Percentiles rank a stretch among this genome's conserved stretches.
Evolutionary conservation across 2,329 filamentous ascomycete species (phyloP).

Genomic region (Ploettnerulaceae sp.): DNA sequence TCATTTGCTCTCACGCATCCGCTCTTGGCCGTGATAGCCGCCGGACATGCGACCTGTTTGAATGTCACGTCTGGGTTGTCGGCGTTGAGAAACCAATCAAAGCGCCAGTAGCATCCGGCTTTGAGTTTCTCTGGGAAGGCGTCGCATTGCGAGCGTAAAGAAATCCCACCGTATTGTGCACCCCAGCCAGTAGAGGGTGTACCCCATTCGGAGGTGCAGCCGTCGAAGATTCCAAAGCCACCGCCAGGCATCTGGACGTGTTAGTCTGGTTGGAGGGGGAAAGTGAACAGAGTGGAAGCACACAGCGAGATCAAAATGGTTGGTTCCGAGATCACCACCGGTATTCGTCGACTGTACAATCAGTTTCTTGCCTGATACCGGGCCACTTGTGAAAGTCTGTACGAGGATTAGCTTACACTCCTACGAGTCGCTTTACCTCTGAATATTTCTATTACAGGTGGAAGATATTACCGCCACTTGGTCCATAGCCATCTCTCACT

Average conservation of each 20-base stretch:
- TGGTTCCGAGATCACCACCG: conserved; percentile 49
- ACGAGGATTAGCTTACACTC: no score
- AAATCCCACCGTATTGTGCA: conserved; percentile 45
- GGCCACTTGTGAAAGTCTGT: conserved; percentile 44
- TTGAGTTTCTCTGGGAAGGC: conserved; percentile 41
- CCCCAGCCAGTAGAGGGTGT: conserved; percentile 41
- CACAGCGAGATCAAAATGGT: conserved; percentile 53
- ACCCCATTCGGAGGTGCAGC: conserved; percentile 46
- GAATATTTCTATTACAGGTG: no score
- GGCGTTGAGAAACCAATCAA: conserved; percentile 47
- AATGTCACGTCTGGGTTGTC: conserved; percentile 45
- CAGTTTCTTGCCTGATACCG: conserved; percentile 56
- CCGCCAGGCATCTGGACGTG: conserved; percentile 49
- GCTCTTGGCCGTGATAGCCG: conserved; percentile 40
- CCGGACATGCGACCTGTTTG: conserved; percentile 44
- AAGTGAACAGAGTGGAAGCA: not conserved
- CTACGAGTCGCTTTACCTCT: no score
- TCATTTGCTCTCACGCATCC: conserved; percentile 35
- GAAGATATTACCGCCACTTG: no score
- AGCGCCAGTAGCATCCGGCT: conserved; percentile 48
- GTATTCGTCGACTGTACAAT: conserved; percentile 62
- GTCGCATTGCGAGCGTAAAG: conserved; percentile 40
- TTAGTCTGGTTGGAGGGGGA: conserved; percentile 41
- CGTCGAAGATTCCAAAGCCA: conserved; percentile 52
- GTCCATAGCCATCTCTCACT: no score